Evolutionary conservation across 139 green algal genomes (phyloP).

Genomic region (Eudorina sp.): DNA sequence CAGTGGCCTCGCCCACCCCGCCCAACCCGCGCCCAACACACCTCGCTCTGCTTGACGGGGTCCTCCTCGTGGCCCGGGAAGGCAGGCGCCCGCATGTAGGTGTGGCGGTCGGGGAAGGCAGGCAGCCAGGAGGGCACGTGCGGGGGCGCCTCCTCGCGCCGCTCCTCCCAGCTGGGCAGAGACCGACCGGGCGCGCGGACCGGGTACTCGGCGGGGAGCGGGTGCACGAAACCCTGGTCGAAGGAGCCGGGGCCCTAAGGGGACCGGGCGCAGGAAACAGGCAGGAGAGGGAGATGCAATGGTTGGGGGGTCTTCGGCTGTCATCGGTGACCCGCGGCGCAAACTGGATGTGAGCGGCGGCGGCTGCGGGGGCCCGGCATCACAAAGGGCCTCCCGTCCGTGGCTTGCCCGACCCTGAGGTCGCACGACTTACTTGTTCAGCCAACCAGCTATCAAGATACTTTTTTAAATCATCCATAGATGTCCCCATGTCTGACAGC

Average conservation of each 20-base stretch:
- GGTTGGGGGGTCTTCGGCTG: too few relatives aligned
- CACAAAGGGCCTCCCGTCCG: too few relatives aligned
- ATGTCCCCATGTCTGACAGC: conserved; percentile 81
- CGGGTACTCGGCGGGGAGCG: conserved; percentile 72
- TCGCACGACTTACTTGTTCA: conserved; percentile 21
- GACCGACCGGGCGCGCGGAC: conserved; percentile 54
- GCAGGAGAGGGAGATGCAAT: too few relatives aligned
- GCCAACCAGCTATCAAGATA: conserved; percentile 49
- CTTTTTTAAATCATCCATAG: conserved; percentile 65
- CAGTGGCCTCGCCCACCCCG: too few relatives aligned
- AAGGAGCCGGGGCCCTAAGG: conserved; percentile 39
- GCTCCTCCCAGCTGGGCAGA: conserved; percentile 74
- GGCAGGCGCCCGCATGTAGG: conserved; percentile 68
- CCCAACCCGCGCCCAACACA: background rate
- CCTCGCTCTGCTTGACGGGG: conserved; percentile 69
- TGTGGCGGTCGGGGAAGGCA: conserved; percentile 91
- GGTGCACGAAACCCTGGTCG: conserved; percentile 79
- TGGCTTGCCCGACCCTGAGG: too few relatives aligned
- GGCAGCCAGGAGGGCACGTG: conserved; percentile 88
- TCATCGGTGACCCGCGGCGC: too few relatives aligned
- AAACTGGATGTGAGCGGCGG: too few relatives aligned
- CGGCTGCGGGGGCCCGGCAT: too few relatives aligned
- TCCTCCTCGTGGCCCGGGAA: conserved; percentile 64
- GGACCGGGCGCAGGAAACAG: too few relatives aligned
- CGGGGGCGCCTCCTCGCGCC: conserved; percentile 67